These are phyloP conservation scores for Coemansia sp. DNA, from an alignment of 192 early-diverging fungal genomes.

Conservation along the genomic window DNA sequence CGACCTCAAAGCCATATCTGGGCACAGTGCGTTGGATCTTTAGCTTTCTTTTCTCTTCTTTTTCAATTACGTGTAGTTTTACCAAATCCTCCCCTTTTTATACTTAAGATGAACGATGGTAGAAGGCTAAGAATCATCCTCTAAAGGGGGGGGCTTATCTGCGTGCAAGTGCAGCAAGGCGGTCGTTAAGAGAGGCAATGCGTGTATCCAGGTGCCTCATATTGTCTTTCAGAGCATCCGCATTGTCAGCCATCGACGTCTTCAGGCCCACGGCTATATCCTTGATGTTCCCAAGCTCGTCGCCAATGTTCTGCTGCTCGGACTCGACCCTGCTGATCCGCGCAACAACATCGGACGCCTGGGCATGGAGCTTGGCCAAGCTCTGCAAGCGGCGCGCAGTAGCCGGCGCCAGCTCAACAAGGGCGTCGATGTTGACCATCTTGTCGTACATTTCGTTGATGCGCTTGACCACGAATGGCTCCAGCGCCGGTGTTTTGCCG, in stretches of 20 bases:
- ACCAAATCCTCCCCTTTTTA: too few relatives aligned
- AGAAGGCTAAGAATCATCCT: too few relatives aligned
- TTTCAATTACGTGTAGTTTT: too few relatives aligned
- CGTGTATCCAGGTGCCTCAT: constrained; percentile 65
- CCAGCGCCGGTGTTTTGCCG: constrained; percentile 9
- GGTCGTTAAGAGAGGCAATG: constrained; percentile 63
- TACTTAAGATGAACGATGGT: too few relatives aligned
- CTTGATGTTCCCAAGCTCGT: constrained; percentile 65
- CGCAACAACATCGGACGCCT: constrained; percentile 76
- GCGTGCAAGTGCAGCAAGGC: constrained; percentile 40
- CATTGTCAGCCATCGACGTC: constrained; percentile 61
- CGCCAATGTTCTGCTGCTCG: constrained; percentile 68
- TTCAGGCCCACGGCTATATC: constrained; percentile 59
- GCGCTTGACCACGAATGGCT: constrained; percentile 18
- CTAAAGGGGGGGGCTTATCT: too few relatives aligned
- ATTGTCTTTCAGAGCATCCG: constrained; percentile 61
- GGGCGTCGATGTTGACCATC: constrained; percentile 68
- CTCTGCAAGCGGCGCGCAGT: constrained; percentile 76
- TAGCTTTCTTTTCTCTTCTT: neutral
- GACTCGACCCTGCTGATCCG: constrained; percentile 68
- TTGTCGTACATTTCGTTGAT: constrained; percentile 49
- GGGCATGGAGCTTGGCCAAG: constrained; percentile 75
- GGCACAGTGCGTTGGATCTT: constrained; percentile 27
- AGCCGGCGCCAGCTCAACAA: constrained; percentile 76
- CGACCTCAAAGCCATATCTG: constrained; percentile 27